Conservation (phyloP, 495 filamentous ascomycete genomes). For the Penicillium verhagenii region DNA sequence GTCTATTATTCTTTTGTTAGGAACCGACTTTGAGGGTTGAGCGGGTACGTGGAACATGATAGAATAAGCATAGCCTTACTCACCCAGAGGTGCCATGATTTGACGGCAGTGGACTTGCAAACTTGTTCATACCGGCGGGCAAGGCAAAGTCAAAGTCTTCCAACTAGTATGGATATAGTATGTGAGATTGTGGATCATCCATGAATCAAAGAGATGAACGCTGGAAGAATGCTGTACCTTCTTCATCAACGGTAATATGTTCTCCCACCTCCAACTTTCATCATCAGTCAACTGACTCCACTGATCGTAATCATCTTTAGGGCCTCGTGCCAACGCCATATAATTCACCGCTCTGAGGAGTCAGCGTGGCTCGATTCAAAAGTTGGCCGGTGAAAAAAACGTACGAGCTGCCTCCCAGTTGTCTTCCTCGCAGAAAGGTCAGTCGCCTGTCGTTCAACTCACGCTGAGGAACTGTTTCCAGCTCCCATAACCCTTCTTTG, state of each 20-base stretch:
- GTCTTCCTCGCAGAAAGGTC: background rate
- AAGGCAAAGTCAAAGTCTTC: background rate
- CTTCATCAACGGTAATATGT: background rate
- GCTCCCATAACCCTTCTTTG: conserved; percentile 3
- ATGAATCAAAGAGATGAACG: no score
- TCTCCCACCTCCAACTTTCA: background rate
- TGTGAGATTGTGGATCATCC: no score
- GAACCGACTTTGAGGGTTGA: background rate
- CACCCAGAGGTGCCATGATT: background rate
- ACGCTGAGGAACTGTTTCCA: background rate
- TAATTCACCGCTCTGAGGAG: background rate
- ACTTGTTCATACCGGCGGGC: background rate
- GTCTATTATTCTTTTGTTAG: background rate
- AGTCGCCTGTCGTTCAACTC: background rate
- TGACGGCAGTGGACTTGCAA: background rate
- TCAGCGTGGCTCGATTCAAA: background rate
- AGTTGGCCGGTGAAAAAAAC: background rate
- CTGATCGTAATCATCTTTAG: conserved; percentile 1
- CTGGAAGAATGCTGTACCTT: no score
- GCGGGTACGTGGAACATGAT: background rate
- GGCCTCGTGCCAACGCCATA: conserved; percentile 3
- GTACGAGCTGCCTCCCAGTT: conserved; percentile 3
- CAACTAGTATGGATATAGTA: no score
- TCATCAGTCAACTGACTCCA: background rate
- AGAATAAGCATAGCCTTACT: background rate